A percentile compares a stretch with the other conserved stretches of the same genome.
phyloP scores from a whole-genome alignment of 768 basidiomycete genomes.

The Daedaleopsis nitida region DNA sequence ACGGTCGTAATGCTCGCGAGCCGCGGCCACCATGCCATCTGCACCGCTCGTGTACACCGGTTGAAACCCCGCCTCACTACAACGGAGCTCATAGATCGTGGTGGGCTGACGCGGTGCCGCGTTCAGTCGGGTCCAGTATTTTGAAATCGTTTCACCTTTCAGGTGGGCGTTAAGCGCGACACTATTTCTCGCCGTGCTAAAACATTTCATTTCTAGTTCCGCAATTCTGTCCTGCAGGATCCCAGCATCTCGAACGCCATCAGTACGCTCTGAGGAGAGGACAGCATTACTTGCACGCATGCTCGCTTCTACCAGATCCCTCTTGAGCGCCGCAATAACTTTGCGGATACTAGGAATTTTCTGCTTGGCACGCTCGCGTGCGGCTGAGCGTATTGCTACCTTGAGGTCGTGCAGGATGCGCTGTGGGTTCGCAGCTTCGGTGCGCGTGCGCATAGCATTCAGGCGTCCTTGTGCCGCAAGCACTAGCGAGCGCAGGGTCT shows the following conservation, averaged over 20 bases:
- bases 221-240: not conserved
- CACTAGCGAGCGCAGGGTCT: not conserved
- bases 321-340: not conserved
- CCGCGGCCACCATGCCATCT: not conserved
- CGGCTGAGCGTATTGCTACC: not conserved
- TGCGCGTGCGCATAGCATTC: not conserved
- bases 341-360: not conserved
- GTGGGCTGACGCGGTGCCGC: too few relatives aligned
- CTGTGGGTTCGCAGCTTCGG: not conserved
- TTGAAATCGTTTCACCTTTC: not conserved
- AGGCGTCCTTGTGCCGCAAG: not conserved
- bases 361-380: not conserved
- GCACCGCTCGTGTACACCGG: not conserved
- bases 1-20: not conserved
- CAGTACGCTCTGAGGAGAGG: too few relatives aligned
- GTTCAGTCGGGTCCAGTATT: too few relatives aligned
- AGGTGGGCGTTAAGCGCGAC: not conserved
- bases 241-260: not conserved
- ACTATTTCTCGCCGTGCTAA: not conserved
- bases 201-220: not conserved
- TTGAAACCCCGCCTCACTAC: fast-evolving
- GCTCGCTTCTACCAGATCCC: not conserved
- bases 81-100: not conserved
- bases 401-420: not conserved
- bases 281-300: not conserved